Evolutionary conservation across 2,329 filamentous ascomycete species (phyloP).

Genomic region (Trichoderma sp.): DNA sequence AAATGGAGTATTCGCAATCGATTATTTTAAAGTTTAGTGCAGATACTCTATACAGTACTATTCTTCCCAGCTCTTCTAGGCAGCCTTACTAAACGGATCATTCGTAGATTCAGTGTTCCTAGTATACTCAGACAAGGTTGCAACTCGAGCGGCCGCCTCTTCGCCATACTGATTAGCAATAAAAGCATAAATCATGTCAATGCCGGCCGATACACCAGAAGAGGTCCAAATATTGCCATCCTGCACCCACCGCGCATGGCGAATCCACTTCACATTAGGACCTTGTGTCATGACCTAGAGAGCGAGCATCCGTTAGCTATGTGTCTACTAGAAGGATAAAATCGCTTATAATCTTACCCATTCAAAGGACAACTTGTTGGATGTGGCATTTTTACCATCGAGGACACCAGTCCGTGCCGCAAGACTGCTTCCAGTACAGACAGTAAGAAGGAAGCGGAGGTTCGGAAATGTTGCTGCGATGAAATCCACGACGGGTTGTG

Average conservation of each 20-base stretch:
- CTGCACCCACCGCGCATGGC: slow-evolving; percentile 55
- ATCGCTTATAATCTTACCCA: slow-evolving; percentile 26
- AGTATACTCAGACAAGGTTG: slow-evolving; percentile 55
- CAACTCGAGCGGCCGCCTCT: slow-evolving; percentile 45
- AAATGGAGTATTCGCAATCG: background rate
- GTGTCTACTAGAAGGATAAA: background rate
- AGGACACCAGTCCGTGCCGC: slow-evolving; percentile 54
- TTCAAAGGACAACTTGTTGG: slow-evolving; percentile 56
- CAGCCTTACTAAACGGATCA: slow-evolving; percentile 47
- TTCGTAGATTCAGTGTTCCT: slow-evolving; percentile 46
- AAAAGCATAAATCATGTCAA: slow-evolving; percentile 39
- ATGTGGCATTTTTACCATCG: slow-evolving; percentile 55
- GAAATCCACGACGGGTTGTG: slow-evolving; percentile 37
- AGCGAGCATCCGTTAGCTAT: background rate
- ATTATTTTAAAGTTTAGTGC: background rate
- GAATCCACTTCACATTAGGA: slow-evolving; percentile 51
- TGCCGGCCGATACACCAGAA: slow-evolving; percentile 51
- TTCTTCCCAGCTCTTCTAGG: background rate
- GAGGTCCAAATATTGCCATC: slow-evolving; percentile 62
- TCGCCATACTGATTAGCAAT: slow-evolving; percentile 45
- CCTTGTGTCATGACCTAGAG: slow-evolving; percentile 36
- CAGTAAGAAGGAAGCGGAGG: slow-evolving; percentile 53
- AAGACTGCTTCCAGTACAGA: slow-evolving; percentile 59
- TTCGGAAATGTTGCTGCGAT: slow-evolving; percentile 40
- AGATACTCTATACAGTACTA: background rate